These are phyloP conservation scores for Paulownia fortunei DNA, from an alignment of 257 asterid genomes.

Conservation along the genomic window DNA sequence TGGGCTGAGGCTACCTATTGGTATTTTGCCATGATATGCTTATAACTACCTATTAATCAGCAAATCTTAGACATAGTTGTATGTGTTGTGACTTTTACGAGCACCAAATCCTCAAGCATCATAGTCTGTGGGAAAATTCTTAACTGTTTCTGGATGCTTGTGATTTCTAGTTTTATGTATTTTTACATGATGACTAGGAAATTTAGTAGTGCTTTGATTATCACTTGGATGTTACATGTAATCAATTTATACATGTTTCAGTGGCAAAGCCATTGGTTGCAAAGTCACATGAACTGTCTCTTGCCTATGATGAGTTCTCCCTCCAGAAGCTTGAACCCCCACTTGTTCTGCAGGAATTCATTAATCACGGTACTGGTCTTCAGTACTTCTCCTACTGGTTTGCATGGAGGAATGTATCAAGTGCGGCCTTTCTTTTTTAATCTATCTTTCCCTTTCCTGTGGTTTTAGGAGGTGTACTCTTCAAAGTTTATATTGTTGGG, in stretches of 20 bases:
- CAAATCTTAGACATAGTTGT: neutral
- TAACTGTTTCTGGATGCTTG: neutral
- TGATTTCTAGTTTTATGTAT: neutral
- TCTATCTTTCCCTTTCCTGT: conserved; percentile 6
- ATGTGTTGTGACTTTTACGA: neutral
- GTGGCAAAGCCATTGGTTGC: conserved; percentile 97
- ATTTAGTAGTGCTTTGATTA: neutral
- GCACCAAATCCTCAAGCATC: neutral
- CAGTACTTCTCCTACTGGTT: neutral
- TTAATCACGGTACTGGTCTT: conserved; percentile 77
- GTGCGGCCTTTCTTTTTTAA: neutral
- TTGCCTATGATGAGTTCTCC: conserved; percentile 88
- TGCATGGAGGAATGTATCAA: neutral
- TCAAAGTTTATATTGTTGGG: conserved; percentile 94
- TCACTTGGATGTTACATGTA: conserved; percentile 15
- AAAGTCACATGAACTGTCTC: conserved; percentile 91
- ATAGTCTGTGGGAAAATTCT: neutral
- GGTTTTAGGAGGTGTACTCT: conserved; percentile 82
- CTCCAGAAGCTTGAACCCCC: conserved; percentile 92
- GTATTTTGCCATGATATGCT: conserved; percentile 42
- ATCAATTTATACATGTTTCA: conserved; percentile 33
- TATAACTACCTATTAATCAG: neutral
- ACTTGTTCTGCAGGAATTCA: conserved; percentile 93
- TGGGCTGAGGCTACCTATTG: conserved; percentile 82
- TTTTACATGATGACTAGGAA: neutral